These are phyloP conservation scores for Bisporella sp. DNA, from an alignment of 2,329 filamentous ascomycete genomes.

Conservation along the genomic window DNA sequence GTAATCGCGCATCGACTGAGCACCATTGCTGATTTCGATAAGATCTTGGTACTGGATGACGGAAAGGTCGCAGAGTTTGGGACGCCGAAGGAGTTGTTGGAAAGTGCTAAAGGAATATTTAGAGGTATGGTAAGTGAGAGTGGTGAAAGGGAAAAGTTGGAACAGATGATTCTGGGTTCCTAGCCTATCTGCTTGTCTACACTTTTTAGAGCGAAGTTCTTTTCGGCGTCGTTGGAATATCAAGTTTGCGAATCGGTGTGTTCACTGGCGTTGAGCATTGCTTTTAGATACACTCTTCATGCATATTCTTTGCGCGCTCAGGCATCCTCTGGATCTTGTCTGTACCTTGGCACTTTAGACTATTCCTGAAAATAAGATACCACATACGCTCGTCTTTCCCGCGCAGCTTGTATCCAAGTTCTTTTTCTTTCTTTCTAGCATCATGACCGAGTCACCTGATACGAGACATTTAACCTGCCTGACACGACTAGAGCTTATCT, in stretches of 20 bases:
- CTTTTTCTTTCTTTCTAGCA: no score
- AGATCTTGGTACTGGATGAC: conserved; percentile 64
- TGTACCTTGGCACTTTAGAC: background rate
- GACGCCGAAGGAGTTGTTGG: conserved; percentile 51
- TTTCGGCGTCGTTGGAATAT: background rate
- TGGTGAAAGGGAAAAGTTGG: conserved; percentile 40
- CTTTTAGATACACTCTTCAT: background rate
- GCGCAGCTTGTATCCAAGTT: no score
- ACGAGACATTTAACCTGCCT: no score
- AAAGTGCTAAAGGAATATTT: conserved; percentile 39
- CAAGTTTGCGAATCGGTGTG: background rate
- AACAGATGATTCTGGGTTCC: conserved; percentile 11
- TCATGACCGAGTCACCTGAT: no score
- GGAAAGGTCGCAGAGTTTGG: conserved; percentile 64
- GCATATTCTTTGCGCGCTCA: background rate
- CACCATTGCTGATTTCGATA: conserved; percentile 72
- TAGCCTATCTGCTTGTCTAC: no score
- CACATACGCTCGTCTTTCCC: background rate
- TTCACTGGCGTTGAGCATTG: background rate
- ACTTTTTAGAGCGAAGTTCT: background rate
- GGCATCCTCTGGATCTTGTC: background rate
- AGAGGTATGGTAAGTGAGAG: conserved; percentile 56
- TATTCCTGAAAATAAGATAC: background rate
- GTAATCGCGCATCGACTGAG: conserved; percentile 72
- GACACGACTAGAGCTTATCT: no score